phyloP scores from a whole-genome alignment of 495 filamentous ascomycete species.

The Pseudoneurospora amorphoporcata region DNA sequence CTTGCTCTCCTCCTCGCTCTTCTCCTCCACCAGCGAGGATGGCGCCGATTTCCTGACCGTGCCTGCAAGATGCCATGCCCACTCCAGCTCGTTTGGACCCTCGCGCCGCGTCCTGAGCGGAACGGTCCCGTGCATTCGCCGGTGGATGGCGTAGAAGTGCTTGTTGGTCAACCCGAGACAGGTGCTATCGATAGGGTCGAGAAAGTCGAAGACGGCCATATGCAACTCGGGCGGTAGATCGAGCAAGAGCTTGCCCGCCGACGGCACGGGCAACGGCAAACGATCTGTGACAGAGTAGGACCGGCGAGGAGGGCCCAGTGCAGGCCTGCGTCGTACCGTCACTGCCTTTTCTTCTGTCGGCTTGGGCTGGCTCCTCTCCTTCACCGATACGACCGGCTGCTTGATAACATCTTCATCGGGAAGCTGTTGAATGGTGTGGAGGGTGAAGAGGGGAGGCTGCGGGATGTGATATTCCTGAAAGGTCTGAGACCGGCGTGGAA shows the following conservation, averaged over 20 bases:
- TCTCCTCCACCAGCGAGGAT: slow-evolving; percentile 1
- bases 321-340: slow-evolving; percentile 9
- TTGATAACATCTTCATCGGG: background rate
- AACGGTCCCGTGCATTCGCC: slow-evolving; percentile 38
- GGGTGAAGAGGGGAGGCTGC: slow-evolving; percentile 6
- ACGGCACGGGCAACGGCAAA: slow-evolving; percentile 32
- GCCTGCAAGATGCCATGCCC: slow-evolving; percentile 41
- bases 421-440: slow-evolving; percentile 12
- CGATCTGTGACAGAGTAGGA: slow-evolving; percentile 42
- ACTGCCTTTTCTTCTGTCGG: background rate
- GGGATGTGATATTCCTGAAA: slow-evolving; percentile 22
- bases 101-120: slow-evolving; percentile 35
- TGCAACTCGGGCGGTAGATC: slow-evolving; percentile 50
- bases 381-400: background rate
- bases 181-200: slow-evolving; percentile 46
- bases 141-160: slow-evolving; percentile 42
- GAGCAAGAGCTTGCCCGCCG: slow-evolving; percentile 24
- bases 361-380: slow-evolving; percentile 1
- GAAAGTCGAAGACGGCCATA: slow-evolving; percentile 40
- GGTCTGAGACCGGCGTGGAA: slow-evolving; percentile 25
- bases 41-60: slow-evolving; percentile 14
- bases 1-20: slow-evolving; percentile 5
- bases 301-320: slow-evolving; percentile 24
- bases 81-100: slow-evolving; percentile 46
- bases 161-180: slow-evolving; percentile 42